Evolutionary conservation across 441 rosid species (phyloP).

Genomic region (Mallotus repandus): DNA sequence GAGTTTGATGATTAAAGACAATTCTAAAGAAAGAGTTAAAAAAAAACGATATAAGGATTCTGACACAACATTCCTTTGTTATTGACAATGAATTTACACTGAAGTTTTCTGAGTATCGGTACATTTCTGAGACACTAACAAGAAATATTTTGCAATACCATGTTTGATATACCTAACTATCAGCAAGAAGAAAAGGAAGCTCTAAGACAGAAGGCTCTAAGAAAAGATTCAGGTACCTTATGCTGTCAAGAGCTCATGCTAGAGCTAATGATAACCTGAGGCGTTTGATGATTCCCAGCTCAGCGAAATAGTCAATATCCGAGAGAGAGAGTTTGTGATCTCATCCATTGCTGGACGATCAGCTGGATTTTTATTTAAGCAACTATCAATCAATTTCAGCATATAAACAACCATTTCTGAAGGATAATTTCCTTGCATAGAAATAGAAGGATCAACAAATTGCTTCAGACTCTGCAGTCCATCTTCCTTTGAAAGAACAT

Average conservation of each 20-base stretch:
- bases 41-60: neutral
- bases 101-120: neutral
- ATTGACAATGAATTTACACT: neutral
- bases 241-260: conserved; percentile 11
- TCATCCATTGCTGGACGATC: conserved; percentile 73
- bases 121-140: neutral
- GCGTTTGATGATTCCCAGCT: conserved; percentile 36
- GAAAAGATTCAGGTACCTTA: neutral
- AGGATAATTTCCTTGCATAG: conserved; percentile 42
- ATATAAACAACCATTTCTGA: conserved; percentile 36
- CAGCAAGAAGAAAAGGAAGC: neutral
- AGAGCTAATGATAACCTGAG: conserved; percentile 12
- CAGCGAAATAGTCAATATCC: conserved; percentile 43
- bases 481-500: conserved; percentile 27
- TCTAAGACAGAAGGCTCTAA: neutral
- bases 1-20: too few relatives aligned
- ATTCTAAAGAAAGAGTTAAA: too few relatives aligned
- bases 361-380: conserved; percentile 54
- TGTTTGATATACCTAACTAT: neutral
- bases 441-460: conserved; percentile 41
- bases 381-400: conserved; percentile 44
- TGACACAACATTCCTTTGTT: neutral
- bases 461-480: conserved; percentile 30
- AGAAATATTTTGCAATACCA: neutral
- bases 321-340: conserved; percentile 45